Evolutionary conservation across 495 filamentous ascomycete genomes (phyloP), one percentile per base, ranked within the genome.

Genomic region (Penicillium salamii): DNA sequence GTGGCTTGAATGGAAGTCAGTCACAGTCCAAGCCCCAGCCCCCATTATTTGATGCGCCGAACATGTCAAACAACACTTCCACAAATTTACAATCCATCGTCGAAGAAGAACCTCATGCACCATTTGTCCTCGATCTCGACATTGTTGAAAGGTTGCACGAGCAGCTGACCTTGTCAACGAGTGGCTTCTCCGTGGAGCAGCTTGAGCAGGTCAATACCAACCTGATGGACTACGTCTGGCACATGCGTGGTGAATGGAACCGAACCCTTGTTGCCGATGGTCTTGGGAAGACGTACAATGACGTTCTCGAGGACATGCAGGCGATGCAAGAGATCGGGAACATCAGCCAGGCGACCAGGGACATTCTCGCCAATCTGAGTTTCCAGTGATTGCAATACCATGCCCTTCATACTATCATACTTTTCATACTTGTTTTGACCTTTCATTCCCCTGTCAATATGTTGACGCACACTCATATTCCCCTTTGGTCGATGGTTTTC

Each of bases 191-290:
- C 2, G 84, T 98, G 32, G 93, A 97, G 69, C 95, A 98, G 64
- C 76, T 98, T 23, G 92, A 97, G 71, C 91, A 96, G 65, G 82
- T 95, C 62, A 89, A 90, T 62, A 83, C 91, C n/a, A 83, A 81
- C 47, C 69, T 96, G 58, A 97, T 97, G 92, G 85, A 91, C 50
- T 80, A 81, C 34, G 74, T 97, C 12, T 98, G 93, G 93, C 79
- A 75, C 49, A 77, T 73, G 47, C 79, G 89, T 33, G 77, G 80
- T 44, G 84, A 95, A 57, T 91, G 85, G 79, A 89, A 97, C 67
- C 80, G 93, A 14, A 85, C 79, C 58, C 69, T 68, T 43, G 89
- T 97, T 9, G 75, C 86, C 18, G 62, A 62, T 21, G 67, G 71
- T 24, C 75, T 95, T 24, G 70, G 70, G 11, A 71, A 78, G 6